Base-by-base conservation (phyloP, 2,329 filamentous ascomycete genomes). In the Claviceps arundinis region DNA sequence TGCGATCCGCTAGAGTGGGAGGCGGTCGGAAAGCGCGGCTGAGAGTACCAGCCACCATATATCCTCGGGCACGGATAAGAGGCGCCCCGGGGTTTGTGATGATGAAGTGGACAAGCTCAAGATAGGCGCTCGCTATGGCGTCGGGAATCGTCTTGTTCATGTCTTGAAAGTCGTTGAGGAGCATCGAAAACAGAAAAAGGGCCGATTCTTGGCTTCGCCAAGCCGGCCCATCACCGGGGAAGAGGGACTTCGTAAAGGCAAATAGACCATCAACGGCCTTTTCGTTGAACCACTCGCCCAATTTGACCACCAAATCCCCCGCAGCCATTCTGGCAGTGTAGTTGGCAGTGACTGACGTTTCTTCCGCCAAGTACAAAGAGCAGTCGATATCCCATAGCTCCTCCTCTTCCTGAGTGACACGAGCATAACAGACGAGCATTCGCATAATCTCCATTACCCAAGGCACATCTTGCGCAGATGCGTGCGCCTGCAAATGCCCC, bases 381-480 rank as follows among this genome's bases (percentile, higher is more conserved):
- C 94, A 86, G 66, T 98, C 93, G 56, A 96, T 89, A 60, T 96
- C 89, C 93, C 93, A 98, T 9, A 98, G 71, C 7, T 87, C 89
- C 69, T 96, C 89, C 63, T 97, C 93, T 66, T 98, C 93, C 30
- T 81, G 83, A 2, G 87, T 90, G 60, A 98, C 94, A 58, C 91
- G 88, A 13, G 89, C 85, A 68, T 95, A 97, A 1, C 83, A 81
- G 19, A 89, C 82, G 9, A 89, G 80, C 57, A 96, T 77, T 64
- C 85, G 87, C 80, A 96, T 86, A 19, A 96, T 82, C 61, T 95
- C 87, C 37, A 86, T 77, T 58, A 96, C 77, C 91, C 91, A 97
- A 7, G 82, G 81, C 2, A 84, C 82, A 9, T 80, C 76, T 52
- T 81, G 76, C 2, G 80, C 78, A 30, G 74, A 74, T 48, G 75